Base-by-base conservation (phyloP, 768 basidiomycete species). In the Scleroderma bovista region DNA sequence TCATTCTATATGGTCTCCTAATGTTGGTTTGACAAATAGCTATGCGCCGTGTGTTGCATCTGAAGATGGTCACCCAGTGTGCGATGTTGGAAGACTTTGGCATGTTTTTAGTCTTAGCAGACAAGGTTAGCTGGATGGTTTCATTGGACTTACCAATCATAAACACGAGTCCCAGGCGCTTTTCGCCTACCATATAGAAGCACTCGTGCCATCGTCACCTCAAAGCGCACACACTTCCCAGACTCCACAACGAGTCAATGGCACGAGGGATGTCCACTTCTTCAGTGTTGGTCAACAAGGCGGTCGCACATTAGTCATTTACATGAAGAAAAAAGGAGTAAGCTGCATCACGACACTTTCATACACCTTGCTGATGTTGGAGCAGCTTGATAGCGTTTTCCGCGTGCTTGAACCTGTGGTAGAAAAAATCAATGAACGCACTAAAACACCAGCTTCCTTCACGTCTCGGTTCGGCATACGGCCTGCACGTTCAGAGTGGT, bases 71-170 rank as follows among this genome's bases (percentile, higher is more conserved):
- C 29, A 93, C 92, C 0, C 93, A 96, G 61, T 92, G 91, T 63
- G 93, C 93, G 1, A 94, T 97, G 78, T 72, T 98, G 7, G 93
- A 96, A 62, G 90, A 95, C 55, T 97, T 96, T 66, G 90, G 93
- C 15, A 93, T 97, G 56, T 93, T 99, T 76, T 77, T 98, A 23
- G 95, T 98, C 5, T 72, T 97, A 11, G 91, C 93, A 8, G 93
- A 96, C 68, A 94, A 93, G 76, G 89, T 83, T 13, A 48, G 57
- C 44, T 10, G 24, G 8, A 20, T 24, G n/a, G 17, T 39, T 36
- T 2, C 9, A 19, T 32, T 39, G 9, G 38, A 20, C 4, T 42
- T 36, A 2, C 44, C 43, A 33, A 20, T 31, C 13, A 19, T 43
- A 2, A 16, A 32, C 26, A 22, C 46, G 50, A 22, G 40, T 13